Evolutionary conservation across 1,284 basidiomycete genomes (phyloP).

Genomic region (Waitea zeae): DNA sequence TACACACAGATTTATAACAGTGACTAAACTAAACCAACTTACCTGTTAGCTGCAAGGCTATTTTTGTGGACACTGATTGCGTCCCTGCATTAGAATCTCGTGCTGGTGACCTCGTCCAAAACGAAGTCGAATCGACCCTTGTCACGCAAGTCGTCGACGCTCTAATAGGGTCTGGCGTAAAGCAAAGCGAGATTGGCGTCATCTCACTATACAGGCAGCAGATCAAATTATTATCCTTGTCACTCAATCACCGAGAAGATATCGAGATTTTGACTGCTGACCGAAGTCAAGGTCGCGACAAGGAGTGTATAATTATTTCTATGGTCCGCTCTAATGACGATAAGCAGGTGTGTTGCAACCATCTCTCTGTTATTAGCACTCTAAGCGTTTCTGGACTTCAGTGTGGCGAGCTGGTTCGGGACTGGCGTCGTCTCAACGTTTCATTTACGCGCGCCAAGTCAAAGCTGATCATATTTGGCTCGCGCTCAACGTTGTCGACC

Average conservation of each 20-base stretch:
- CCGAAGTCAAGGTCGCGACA: slow-evolving; percentile 90
- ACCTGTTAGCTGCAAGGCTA: slow-evolving; percentile 61
- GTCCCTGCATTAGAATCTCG: slow-evolving; percentile 65
- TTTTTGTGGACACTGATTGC: slow-evolving; percentile 87
- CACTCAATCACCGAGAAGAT: slow-evolving; percentile 22
- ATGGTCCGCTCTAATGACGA: slow-evolving; percentile 78
- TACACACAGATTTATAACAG: too few relatives aligned
- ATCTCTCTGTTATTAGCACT: slow-evolving; percentile 1
- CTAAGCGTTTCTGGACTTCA: slow-evolving; percentile 13
- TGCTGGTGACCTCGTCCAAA: slow-evolving; percentile 82
- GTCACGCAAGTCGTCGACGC: slow-evolving; percentile 48
- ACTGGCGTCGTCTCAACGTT: slow-evolving; percentile 94
- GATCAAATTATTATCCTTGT: slow-evolving; percentile 62
- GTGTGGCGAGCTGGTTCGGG: slow-evolving; percentile 85
- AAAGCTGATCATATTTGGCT: slow-evolving; percentile 86
- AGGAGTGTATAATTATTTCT: slow-evolving; percentile 87
- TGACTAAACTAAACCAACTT: too few relatives aligned
- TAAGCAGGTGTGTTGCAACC: slow-evolving; percentile 40
- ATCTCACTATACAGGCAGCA: slow-evolving; percentile 93
- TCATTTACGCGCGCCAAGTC: slow-evolving; percentile 86
- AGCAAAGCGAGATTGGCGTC: slow-evolving; percentile 62
- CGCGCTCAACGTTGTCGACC: slow-evolving; percentile 47
- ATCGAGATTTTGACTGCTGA: slow-evolving; percentile 93
- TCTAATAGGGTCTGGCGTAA: slow-evolving; percentile 49
- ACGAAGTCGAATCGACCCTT: slow-evolving; percentile 60